phyloP scores from a whole-genome alignment of 2,329 filamentous ascomycete genomes.

The Teratosphaeria viscida region DNA sequence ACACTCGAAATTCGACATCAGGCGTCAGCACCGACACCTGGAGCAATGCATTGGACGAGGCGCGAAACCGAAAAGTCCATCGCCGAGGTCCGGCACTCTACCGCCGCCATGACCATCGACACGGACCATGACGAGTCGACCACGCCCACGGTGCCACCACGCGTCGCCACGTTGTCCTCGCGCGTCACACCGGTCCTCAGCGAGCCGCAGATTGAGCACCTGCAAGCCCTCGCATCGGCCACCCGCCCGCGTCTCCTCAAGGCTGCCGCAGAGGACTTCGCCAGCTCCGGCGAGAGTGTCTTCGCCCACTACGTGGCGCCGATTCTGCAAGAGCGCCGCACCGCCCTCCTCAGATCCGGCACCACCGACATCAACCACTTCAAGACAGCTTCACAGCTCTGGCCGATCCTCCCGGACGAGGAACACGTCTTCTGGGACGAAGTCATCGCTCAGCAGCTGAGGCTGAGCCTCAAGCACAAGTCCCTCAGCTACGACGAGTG shows the following conservation, averaged over 20 bases:
- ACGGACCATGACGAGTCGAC: neutral
- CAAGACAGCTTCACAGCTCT: slow-evolving; percentile 9
- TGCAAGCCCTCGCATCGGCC: slow-evolving; percentile 5
- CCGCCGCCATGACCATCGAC: neutral
- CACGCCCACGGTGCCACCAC: neutral
- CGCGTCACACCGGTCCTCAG: neutral
- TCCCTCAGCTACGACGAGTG: slow-evolving; percentile 2
- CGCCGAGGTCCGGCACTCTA: neutral
- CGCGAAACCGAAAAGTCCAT: neutral
- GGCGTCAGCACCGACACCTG: neutral
- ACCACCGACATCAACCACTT: slow-evolving; percentile 5
- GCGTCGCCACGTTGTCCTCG: neutral
- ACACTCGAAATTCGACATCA: neutral
- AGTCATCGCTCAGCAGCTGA: slow-evolving; percentile 4
- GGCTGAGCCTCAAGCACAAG: slow-evolving; percentile 3
- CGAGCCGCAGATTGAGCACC: neutral
- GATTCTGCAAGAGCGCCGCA: slow-evolving; percentile 5
- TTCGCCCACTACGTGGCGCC: slow-evolving; percentile 10
- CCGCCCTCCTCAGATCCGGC: neutral
- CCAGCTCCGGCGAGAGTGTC: slow-evolving; percentile 8
- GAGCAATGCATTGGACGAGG: neutral
- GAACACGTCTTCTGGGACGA: slow-evolving; percentile 10
- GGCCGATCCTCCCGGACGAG: slow-evolving; percentile 3
- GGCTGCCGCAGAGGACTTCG: slow-evolving; percentile 5
- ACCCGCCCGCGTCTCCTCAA: slow-evolving; percentile 5